phyloP scores from a whole-genome alignment of 495 filamentous ascomycete species.

The Talaromyces liani region DNA sequence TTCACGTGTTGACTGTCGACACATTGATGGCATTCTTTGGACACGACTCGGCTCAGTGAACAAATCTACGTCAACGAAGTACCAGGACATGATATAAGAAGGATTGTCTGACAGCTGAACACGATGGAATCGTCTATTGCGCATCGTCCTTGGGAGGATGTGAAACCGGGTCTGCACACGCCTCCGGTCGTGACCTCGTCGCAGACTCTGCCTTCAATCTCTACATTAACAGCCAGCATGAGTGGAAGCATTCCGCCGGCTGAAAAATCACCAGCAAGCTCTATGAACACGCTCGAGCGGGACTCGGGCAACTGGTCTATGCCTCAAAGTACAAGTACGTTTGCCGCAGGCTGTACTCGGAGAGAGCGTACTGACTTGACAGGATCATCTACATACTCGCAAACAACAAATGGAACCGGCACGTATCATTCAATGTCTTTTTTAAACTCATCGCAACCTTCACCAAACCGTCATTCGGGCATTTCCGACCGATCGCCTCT shows the following conservation, averaged over 20 bases:
- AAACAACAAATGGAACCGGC: slow-evolving; percentile 37
- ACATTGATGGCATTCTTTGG: slow-evolving; percentile 1
- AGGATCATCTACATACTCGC: slow-evolving; percentile 52
- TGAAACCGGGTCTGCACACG: slow-evolving; percentile 27
- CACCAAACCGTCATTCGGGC: slow-evolving; percentile 37
- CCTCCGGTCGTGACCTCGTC: slow-evolving; percentile 17
- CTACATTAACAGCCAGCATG: slow-evolving; percentile 39
- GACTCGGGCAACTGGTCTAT: slow-evolving; percentile 47
- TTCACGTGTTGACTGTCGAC: background rate
- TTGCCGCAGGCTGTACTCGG: slow-evolving; percentile 3
- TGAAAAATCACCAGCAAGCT: slow-evolving; percentile 39
- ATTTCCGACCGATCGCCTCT: slow-evolving; percentile 41
- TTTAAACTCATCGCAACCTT: slow-evolving; percentile 42
- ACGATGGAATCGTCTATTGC: slow-evolving; percentile 34
- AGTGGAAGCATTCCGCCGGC: slow-evolving; percentile 18
- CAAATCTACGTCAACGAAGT: background rate
- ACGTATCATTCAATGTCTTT: slow-evolving; percentile 44
- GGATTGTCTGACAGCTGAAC: background rate
- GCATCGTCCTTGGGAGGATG: slow-evolving; percentile 37
- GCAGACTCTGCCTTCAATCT: slow-evolving; percentile 42
- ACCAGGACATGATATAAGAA: background rate
- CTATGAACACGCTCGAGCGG: slow-evolving; percentile 42
- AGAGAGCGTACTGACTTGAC: slow-evolving; percentile 18
- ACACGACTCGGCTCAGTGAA: background rate
- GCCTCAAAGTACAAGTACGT: slow-evolving; percentile 43